phyloP scores from a whole-genome alignment of 805 yeast species.

The Wickerhamomyces tratensis region DNA sequence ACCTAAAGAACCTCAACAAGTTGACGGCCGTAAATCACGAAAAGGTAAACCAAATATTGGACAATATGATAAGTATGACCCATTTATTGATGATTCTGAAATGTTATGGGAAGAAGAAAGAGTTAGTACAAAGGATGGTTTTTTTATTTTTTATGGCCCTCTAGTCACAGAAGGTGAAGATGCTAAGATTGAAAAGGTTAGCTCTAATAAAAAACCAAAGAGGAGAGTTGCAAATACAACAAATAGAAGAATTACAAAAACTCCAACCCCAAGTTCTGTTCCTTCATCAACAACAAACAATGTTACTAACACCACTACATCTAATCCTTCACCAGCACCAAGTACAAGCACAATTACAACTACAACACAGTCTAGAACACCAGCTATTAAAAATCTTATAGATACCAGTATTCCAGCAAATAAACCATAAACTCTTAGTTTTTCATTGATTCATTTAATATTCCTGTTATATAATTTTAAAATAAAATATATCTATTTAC shows the following conservation, averaged over 20 bases:
- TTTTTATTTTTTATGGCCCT: slow-evolving; percentile 92
- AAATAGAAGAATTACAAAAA: slow-evolving; percentile 27
- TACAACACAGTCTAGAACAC: too few species aligned
- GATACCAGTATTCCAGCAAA: too few species aligned
- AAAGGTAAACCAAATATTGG: slow-evolving; percentile 70
- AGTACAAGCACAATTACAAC: too few species aligned
- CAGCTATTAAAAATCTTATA: too few species aligned
- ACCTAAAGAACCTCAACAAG: slow-evolving; percentile 10
- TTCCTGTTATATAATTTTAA: too few species aligned
- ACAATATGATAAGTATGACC: slow-evolving; percentile 86
- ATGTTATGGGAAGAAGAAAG: slow-evolving; percentile 88
- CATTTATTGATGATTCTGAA: slow-evolving; percentile 94
- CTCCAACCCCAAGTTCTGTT: slow-evolving; percentile 6
- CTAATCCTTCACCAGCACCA: not conserved
- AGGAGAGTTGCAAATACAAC: slow-evolving; percentile 33
- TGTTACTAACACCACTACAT: not conserved
- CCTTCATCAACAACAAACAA: slow-evolving; percentile 1
- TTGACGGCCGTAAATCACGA: slow-evolving; percentile 33
- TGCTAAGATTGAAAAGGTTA: slow-evolving; percentile 36
- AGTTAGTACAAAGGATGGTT: slow-evolving; percentile 89
- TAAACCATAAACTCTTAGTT: too few species aligned
- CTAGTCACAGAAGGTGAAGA: slow-evolving; percentile 52
- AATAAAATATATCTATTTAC: too few species aligned
- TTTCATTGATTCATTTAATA: too few species aligned
- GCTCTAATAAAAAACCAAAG: slow-evolving; percentile 31